These are phyloP conservation scores for Candida mesenterica DNA, from an alignment of 1,139 yeast species.

Conservation along the genomic window DNA sequence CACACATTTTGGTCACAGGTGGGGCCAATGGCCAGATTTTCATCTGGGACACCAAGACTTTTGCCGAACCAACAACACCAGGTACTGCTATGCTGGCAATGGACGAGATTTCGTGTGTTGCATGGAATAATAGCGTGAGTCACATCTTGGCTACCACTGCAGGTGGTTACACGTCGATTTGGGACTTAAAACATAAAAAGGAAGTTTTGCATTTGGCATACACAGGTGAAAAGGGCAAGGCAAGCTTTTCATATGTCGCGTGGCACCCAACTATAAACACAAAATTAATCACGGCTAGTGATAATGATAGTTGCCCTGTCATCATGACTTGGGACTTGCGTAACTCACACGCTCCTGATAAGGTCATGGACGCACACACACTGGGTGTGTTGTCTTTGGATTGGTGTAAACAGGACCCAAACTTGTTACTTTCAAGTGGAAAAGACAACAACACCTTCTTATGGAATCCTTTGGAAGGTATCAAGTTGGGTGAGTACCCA, in stretches of 20 bases:
- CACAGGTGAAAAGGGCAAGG: constrained; percentile 53
- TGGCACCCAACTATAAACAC: constrained; percentile 92
- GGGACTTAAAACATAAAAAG: constrained; percentile 87
- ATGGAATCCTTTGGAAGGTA: constrained; percentile 84
- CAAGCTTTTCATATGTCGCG: constrained; percentile 64
- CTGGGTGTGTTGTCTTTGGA: constrained; percentile 88
- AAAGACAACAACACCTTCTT: constrained; percentile 83
- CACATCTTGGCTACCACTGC: constrained; percentile 89
- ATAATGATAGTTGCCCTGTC: constrained; percentile 75
- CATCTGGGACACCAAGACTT: constrained; percentile 81
- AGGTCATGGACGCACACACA: constrained; percentile 72
- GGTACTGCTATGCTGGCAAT: constrained; percentile 79
- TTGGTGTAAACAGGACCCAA: constrained; percentile 88
- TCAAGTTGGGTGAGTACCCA: constrained; percentile 81
- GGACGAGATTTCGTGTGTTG: constrained; percentile 77
- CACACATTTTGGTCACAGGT: constrained; percentile 77
- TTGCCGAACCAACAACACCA: constrained; percentile 63
- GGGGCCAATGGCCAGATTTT: constrained; percentile 84
- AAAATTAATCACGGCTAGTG: constrained; percentile 83
- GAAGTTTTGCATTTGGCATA: constrained; percentile 84
- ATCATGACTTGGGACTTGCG: constrained; percentile 92
- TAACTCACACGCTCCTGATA: constrained; percentile 86
- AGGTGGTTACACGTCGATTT: constrained; percentile 83
- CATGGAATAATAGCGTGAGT: constrained; percentile 85
- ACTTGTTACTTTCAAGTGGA: constrained; percentile 80